Evolutionary conservation across 305 asterid species (phyloP), one percentile per base, ranked within the genome.

Genomic region (Plantago lanceolata): DNA sequence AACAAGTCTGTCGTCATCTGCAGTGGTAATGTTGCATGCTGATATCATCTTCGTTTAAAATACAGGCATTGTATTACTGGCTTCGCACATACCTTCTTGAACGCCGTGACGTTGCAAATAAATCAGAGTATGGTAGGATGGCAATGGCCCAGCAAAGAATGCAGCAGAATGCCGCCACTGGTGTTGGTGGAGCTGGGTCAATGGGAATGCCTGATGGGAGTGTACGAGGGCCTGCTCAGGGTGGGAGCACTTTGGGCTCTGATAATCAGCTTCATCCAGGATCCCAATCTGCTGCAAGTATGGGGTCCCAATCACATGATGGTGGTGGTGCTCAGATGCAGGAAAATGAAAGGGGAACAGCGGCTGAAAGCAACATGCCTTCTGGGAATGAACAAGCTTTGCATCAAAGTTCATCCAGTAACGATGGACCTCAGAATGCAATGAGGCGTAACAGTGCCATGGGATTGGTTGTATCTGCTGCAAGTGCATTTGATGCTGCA

Each of bases 401-500:
- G 64, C 86, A 87, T 65, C 93, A 79, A 74, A 75, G 75, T 69
- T 74, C 97, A 75, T 70, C 97, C 63, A 78, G 77, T 64, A 77
- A 61, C 68, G 96, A 90, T 71, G 93, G 82, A 49, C 82, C 88
- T 65, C 95, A 87, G 79, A 89, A 75, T 85, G 83, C 85, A 33
- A 55, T 83, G 71, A 85, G 97, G 75, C 95, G 96, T 69, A 84
- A 78, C 69, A 76, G 81, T 76, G 92, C 94, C 73, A 78, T 88
- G 88, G 89, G 92, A 73, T 70, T 86, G 73, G 96, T 80, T 61
- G 95, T 91, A 44, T 85, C 96, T 68, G 95, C 98, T 73, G 90
- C 97, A 40, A 88, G 90, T 85, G 99, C 97, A 61, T 94, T 94
- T 71, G 99, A 94, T 75, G 96, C 99, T 67, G 97, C 97, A 57